These are phyloP conservation scores for Boletus pseudopeckii DNA, from an alignment of 768 basidiomycete genomes.

Conservation along the genomic window DNA sequence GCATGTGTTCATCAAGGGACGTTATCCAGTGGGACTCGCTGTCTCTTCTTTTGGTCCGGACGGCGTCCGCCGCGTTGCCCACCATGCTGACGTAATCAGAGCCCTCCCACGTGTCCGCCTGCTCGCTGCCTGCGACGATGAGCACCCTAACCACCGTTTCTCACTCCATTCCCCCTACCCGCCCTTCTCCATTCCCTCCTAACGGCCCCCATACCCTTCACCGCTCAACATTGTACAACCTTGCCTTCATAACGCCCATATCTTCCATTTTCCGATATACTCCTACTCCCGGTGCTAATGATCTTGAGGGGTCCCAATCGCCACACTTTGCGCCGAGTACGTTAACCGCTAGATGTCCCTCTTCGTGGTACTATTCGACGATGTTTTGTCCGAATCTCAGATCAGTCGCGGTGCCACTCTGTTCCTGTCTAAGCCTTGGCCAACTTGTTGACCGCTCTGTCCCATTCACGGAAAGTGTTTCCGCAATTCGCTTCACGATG, in stretches of 20 bases:
- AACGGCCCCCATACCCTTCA: no score
- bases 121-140: constrained; percentile 23
- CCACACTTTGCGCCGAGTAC: no score
- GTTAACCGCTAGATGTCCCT: not conserved
- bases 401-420: not conserved
- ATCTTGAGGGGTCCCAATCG: no score
- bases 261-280: no score
- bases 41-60: constrained; percentile 17
- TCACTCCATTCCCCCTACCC: not conserved
- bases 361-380: not conserved
- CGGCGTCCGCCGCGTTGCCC: constrained; percentile 18
- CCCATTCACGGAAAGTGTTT: no score
- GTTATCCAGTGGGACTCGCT: constrained; percentile 7
- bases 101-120: not conserved
- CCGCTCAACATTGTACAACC: not conserved
- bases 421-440: no score
- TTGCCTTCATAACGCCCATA: not conserved
- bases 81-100: constrained; percentile 19
- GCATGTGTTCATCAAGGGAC: constrained; percentile 10
- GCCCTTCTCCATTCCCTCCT: not conserved
- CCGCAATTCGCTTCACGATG: no score
- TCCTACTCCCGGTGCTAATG: no score
- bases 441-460: no score
- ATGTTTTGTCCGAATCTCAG: not conserved
- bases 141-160: constrained; percentile 9